Evolutionary conservation across 2,329 filamentous ascomycete species (phyloP).

Genomic region (Lecanoromycetidae sp.): DNA sequence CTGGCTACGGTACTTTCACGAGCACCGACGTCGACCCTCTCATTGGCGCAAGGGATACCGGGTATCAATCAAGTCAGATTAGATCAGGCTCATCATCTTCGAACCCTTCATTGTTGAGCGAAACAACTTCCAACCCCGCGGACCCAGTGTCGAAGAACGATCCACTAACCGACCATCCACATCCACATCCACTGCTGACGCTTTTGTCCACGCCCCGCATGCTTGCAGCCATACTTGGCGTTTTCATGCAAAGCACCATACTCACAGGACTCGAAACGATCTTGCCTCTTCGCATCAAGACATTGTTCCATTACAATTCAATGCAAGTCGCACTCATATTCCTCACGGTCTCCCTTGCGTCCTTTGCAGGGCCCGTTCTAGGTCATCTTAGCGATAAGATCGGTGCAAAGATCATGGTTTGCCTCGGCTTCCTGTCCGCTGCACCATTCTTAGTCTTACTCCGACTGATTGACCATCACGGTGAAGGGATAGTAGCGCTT

Average conservation of each 20-base stretch:
- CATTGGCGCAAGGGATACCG: not conserved
- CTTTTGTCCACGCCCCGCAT: conserved; percentile 46
- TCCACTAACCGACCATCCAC: conserved; percentile 19
- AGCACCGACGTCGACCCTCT: not conserved
- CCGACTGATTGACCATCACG: conserved; percentile 50
- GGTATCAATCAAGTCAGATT: not conserved
- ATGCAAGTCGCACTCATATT: conserved; percentile 45
- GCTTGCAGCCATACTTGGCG: conserved; percentile 45
- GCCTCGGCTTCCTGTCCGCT: conserved; percentile 44
- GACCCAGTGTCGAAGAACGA: not conserved
- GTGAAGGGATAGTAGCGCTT: conserved; percentile 49
- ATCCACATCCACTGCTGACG: conserved; percentile 24
- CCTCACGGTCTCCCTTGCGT: conserved; percentile 32
- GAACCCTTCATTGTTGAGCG: not conserved
- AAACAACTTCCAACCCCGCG: not conserved
- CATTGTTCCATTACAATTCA: conserved; percentile 41
- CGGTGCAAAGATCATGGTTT: conserved; percentile 51
- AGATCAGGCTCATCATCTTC: not conserved
- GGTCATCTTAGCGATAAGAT: conserved; percentile 39
- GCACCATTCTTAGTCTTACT: conserved; percentile 52
- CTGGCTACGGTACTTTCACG: not conserved
- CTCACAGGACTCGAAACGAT: conserved; percentile 45
- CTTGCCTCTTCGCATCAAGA: conserved; percentile 41
- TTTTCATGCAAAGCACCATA: conserved; percentile 39
- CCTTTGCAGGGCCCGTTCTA: conserved; percentile 25